Conservation (phyloP, 768 basidiomycete species). For the Phylloporus rhodoxanthus region DNA sequence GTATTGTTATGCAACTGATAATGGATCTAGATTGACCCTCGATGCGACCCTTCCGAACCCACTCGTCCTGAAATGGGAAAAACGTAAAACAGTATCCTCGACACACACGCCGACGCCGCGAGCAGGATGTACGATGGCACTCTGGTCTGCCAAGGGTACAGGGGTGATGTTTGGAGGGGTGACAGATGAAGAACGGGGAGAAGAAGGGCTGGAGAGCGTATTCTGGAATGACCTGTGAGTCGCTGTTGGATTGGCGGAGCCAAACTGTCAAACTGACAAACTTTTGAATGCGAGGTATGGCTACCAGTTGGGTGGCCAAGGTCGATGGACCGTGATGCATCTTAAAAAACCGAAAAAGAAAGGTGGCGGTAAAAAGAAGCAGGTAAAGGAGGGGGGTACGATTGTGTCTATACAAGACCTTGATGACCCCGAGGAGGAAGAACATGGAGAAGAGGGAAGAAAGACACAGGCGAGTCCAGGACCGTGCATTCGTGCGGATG, state of each 20-base stretch:
- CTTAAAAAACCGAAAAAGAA: constrained; percentile 59
- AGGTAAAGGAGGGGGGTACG: not conserved
- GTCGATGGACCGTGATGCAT: constrained; percentile 73
- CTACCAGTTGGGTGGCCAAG: constrained; percentile 69
- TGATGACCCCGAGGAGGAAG: constrained; percentile 12
- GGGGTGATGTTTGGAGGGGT: constrained; percentile 87
- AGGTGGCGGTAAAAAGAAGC: constrained; percentile 40
- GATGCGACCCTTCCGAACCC: constrained; percentile 24
- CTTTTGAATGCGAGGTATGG: constrained; percentile 50
- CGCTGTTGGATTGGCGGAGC: not conserved
- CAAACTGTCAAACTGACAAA: not conserved
- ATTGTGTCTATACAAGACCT: not conserved
- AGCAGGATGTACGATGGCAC: constrained; percentile 82
- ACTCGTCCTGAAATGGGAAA: constrained; percentile 75
- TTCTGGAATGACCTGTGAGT: constrained; percentile 85
- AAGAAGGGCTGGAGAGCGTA: constrained; percentile 77
- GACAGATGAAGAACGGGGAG: constrained; percentile 77
- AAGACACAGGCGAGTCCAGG: constrained; percentile 6
- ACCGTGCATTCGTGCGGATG: not conserved
- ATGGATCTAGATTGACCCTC: constrained; percentile 28
- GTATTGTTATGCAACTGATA: not conserved
- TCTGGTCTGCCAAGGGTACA: constrained; percentile 62
- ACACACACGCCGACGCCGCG: constrained; percentile 55
- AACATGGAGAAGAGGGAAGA: constrained; percentile 13
- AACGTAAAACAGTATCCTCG: constrained; percentile 65